Evolutionary conservation across 2,329 filamentous ascomycete species (phyloP), one percentile per base, ranked within the genome.

Genomic region (Ophioceras dolichostomum): DNA sequence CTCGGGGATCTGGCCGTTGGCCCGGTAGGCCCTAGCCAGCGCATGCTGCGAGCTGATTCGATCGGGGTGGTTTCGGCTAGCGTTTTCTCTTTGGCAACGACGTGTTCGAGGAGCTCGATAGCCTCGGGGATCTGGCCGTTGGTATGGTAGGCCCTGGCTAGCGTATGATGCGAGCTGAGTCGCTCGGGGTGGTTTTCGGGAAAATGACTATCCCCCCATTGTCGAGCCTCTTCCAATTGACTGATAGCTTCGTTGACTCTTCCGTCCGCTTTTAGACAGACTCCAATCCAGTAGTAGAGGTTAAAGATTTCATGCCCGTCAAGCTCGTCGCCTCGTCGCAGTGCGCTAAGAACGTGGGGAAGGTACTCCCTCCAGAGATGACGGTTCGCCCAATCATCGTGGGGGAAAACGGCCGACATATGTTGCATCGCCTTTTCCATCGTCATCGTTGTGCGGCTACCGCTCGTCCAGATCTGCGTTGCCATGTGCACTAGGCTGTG

Each of bases 401-500:
- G 2, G 10, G 41, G 43, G 17, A 46, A 48, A 39, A 41, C 31
- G 2, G 5, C 16, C 9, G 18, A 5, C 28, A 48, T 5, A 40
- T 46, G 42, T 13, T 31, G 38, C 30, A 40, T 41, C 12, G 44
- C 44, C 13, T 34, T 39, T 27, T 24, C 26, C 27, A 18, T 30
- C 1, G 32, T 22, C 21, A 45, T 12, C 5, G n/a, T n/a, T n/a
- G n/a, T n/a, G n/a, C n/a, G n/a, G n/a, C n/a, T n/a, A n/a, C n/a
- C n/a, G n/a, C n/a, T n/a, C n/a, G 52, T 29, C 58, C 54, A 61
- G 6, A 49, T 39, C 20, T 44, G 36, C 3, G 45, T 51, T 5
- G 56, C 53, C 19, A 55, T 17, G 26, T 61, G 57, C 0, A 62
- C 57, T 1, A 62, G 43, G 10, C 51, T 45, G 36, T 61, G 58